Evolutionary conservation across 169 alveolate genomes (phyloP).

Genomic region (Toxoplasma gondii): DNA sequence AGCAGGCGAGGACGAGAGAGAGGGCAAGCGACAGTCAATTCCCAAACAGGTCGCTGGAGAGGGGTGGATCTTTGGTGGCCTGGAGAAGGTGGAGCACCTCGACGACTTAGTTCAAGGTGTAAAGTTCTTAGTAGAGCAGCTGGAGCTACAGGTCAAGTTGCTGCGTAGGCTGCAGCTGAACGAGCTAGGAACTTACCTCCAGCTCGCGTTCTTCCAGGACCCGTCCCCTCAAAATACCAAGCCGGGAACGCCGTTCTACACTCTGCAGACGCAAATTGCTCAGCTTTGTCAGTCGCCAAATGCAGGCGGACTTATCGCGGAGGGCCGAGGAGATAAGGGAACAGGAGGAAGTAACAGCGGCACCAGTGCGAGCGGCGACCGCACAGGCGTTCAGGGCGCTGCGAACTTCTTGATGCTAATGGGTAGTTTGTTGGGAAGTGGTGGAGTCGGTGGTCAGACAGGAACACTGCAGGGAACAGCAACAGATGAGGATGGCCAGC

Average conservation of each 20-base stretch:
- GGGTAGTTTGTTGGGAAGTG: background rate
- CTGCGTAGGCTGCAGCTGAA: slow-evolving; percentile 58
- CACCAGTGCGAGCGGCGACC: background rate
- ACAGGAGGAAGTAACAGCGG: background rate
- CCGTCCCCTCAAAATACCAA: slow-evolving; percentile 13
- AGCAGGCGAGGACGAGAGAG: background rate
- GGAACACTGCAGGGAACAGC: background rate
- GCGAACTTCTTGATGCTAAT: background rate
- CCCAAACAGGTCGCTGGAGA: slow-evolving; percentile 46
- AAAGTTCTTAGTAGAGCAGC: slow-evolving; percentile 50
- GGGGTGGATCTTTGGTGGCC: slow-evolving; percentile 63
- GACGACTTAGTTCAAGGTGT: slow-evolving; percentile 58
- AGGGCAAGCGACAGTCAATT: background rate
- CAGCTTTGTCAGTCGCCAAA: background rate
- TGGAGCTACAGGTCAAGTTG: slow-evolving; percentile 60
- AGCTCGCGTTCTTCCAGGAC: slow-evolving; percentile 46
- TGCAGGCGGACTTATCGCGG: background rate
- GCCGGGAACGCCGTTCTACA: background rate
- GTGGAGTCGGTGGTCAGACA: background rate
- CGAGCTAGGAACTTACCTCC: slow-evolving; percentile 52
- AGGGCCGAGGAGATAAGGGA: background rate
- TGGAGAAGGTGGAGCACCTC: slow-evolving; percentile 51
- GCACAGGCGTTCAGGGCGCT: slow-evolving; percentile 33
- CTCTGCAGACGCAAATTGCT: background rate
- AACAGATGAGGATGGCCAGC: slow-evolving; percentile 55